Conservation (phyloP, 306 rosid genomes). For the Vicia sativa region DNA sequence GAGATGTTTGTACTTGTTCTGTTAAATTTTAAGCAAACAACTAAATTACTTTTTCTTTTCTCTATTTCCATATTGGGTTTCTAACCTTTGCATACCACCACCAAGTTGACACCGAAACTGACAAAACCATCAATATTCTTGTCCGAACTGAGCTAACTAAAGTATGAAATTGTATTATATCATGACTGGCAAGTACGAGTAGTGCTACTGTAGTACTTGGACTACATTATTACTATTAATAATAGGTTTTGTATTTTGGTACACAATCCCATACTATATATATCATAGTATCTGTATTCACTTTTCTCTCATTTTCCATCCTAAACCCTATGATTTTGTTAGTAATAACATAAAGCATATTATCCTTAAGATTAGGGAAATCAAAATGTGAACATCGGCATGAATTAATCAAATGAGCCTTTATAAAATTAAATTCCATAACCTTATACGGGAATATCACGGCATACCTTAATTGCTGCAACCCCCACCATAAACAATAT, state of each 20-base stretch:
- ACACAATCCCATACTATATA: neutral
- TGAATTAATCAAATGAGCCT: constrained; percentile 26
- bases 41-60: neutral
- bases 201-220: constrained; percentile 3
- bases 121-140: constrained; percentile 5
- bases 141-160: neutral
- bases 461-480: constrained; percentile 89
- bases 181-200: neutral
- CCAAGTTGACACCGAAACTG: neutral
- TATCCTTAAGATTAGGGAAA: constrained; percentile 23
- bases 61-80: neutral
- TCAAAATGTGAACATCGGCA: constrained; percentile 6
- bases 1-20: neutral
- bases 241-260: constrained; percentile 5
- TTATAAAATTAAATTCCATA: constrained; percentile 32
- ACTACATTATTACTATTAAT: constrained; percentile 7
- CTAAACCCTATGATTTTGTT: constrained; percentile 8
- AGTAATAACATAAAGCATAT: neutral
- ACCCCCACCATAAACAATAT: constrained; percentile 98
- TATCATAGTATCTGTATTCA: neutral
- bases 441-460: constrained; percentile 23
- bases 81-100: neutral
- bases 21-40: constrained; percentile 3
- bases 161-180: neutral
- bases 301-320: constrained; percentile 12